Conservation (phyloP, 352 stramenopile genomes). For the Thraustotheca clavata region DNA sequence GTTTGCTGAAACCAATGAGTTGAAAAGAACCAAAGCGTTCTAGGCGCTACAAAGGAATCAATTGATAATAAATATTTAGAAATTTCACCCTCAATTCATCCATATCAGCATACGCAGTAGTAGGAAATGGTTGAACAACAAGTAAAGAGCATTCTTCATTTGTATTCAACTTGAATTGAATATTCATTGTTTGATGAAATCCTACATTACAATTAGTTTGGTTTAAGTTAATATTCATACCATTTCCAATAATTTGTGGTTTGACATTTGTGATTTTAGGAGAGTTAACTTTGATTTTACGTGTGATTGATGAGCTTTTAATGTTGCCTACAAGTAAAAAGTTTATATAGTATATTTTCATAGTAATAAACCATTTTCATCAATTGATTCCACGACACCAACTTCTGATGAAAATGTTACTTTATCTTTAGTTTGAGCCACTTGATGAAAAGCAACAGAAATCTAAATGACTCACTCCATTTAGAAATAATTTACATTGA, state of each 20-base stretch:
- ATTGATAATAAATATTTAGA: background rate
- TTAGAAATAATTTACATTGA: too few species aligned
- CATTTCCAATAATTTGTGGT: background rate
- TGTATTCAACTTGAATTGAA: background rate
- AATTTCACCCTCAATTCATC: constrained; percentile 31
- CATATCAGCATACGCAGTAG: constrained; percentile 30
- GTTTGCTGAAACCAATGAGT: constrained; percentile 12
- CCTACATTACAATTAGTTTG: background rate
- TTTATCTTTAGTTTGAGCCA: background rate
- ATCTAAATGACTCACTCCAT: background rate
- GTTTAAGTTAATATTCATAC: background rate
- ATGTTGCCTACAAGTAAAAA: too few species aligned
- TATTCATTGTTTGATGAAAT: constrained; percentile 6
- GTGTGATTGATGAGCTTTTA: too few species aligned
- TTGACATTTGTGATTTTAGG: background rate
- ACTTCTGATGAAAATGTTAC: background rate
- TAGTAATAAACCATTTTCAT: background rate
- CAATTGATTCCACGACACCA: background rate
- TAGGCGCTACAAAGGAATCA: constrained; percentile 21
- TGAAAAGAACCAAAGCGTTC: constrained; percentile 28
- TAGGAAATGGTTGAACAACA: constrained; percentile 24
- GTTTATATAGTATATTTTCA: too few species aligned
- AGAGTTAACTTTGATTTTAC: too few species aligned
- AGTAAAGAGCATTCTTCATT: background rate
- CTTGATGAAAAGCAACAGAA: background rate